phyloP scores from a whole-genome alignment of 768 basidiomycete genomes.

The Collybiopsis luxurians region DNA sequence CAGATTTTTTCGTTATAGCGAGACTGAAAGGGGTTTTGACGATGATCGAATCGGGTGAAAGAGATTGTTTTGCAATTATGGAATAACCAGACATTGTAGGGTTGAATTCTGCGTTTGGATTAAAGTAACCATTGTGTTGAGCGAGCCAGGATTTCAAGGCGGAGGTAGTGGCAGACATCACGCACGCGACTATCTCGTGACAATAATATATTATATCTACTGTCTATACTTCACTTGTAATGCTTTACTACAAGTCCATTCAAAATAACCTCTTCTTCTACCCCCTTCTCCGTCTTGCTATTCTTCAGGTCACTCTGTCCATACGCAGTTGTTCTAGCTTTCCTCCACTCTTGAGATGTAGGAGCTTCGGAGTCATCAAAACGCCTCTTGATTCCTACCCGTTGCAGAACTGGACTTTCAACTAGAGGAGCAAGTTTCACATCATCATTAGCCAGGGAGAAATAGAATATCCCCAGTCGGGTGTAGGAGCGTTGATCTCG shows the following conservation, averaged over 20 bases:
- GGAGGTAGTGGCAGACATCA: too few relatives aligned
- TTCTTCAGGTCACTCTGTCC: constrained; percentile 31
- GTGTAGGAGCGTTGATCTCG: constrained; percentile 37
- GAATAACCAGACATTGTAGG: constrained; percentile 44
- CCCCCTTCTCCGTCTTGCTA: constrained; percentile 28
- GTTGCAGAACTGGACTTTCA: constrained; percentile 41
- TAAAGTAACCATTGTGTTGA: not conserved
- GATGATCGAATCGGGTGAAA: constrained; percentile 50
- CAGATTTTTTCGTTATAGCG: constrained; percentile 54
- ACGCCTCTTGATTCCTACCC: constrained; percentile 29
- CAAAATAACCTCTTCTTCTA: constrained; percentile 42
- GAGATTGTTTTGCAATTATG: constrained; percentile 44
- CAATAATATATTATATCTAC: too few relatives aligned
- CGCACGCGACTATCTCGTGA: too few relatives aligned
- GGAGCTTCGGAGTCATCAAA: constrained; percentile 32
- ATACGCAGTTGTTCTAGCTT: constrained; percentile 37
- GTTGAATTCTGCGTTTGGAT: not conserved
- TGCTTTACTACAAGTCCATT: constrained; percentile 46
- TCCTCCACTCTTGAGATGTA: constrained; percentile 39
- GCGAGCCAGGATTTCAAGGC: not conserved
- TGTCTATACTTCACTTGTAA: constrained; percentile 45
- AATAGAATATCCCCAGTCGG: constrained; percentile 47
- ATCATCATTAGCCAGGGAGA: constrained; percentile 40
- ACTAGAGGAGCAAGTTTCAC: constrained; percentile 35
- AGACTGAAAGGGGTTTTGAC: constrained; percentile 69